A percentile compares a stretch with the other conserved stretches of the same genome.
Conservation (phyloP, 805 yeast species). For the Yarrowia deformans region DNA sequence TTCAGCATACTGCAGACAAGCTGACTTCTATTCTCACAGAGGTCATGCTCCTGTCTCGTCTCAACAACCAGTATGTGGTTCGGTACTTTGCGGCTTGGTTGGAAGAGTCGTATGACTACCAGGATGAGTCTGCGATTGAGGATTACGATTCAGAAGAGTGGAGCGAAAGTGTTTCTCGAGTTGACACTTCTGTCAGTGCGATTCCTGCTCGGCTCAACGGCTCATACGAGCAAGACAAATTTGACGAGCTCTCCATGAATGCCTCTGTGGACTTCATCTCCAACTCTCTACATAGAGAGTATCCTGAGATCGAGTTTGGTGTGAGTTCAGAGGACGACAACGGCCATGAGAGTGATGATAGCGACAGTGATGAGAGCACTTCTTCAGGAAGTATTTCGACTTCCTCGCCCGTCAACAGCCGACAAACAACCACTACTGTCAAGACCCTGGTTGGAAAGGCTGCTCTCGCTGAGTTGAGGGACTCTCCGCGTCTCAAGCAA, state of each 20-base stretch:
- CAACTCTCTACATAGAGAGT: constrained; percentile 43
- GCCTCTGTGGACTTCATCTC: constrained; percentile 46
- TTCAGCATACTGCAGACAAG: constrained; percentile 80
- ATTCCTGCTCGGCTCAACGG: constrained; percentile 26
- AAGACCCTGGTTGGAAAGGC: constrained; percentile 34
- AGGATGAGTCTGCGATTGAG: constrained; percentile 51
- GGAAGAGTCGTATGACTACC: constrained; percentile 65
- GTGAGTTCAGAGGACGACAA: constrained; percentile 42
- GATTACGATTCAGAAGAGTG: constrained; percentile 46
- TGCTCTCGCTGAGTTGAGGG: constrained; percentile 34
- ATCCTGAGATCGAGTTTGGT: constrained; percentile 46
- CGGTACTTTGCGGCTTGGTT: constrained; percentile 98
- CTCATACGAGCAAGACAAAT: constrained; percentile 7
- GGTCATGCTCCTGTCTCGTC: constrained; percentile 87
- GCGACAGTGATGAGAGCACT: constrained; percentile 29
- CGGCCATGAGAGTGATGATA: constrained; percentile 22
- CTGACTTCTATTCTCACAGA: constrained; percentile 85
- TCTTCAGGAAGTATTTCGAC: constrained; percentile 11
- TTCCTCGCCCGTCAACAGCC: constrained; percentile 2
- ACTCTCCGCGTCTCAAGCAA: constrained; percentile 32
- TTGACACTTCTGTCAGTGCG: constrained; percentile 26
- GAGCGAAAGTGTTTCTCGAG: constrained; percentile 29
- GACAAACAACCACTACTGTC: constrained; percentile 7
- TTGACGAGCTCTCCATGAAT: constrained; percentile 42
- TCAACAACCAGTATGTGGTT: constrained; percentile 95